phyloP scores from a whole-genome alignment of 2,329 filamentous ascomycete genomes.

The Bertia moriformis region DNA sequence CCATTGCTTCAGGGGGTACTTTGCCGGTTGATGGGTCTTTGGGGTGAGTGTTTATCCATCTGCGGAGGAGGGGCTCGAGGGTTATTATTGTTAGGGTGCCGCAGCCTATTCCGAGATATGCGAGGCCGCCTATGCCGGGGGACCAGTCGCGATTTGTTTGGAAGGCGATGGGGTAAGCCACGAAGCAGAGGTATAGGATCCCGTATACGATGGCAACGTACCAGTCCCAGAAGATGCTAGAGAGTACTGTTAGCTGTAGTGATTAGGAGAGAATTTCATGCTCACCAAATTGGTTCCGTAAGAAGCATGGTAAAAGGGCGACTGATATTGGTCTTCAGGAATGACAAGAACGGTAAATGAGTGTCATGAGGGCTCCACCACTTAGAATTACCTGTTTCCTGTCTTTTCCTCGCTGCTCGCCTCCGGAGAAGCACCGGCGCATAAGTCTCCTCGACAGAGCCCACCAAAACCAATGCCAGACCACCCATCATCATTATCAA shows the following conservation, averaged over 20 bases:
- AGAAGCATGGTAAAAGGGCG: slow-evolving; percentile 65
- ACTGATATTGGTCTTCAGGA: slow-evolving; percentile 63
- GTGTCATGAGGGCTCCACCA: slow-evolving; percentile 75
- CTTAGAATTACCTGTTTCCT: slow-evolving; percentile 54
- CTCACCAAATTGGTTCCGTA: slow-evolving; percentile 69
- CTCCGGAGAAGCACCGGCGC: slow-evolving; percentile 54
- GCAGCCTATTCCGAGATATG: slow-evolving; percentile 54
- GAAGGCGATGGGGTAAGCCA: slow-evolving; percentile 80
- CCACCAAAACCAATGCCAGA: slow-evolving; percentile 40
- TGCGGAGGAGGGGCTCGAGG: slow-evolving; percentile 44
- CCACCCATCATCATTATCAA: slow-evolving; percentile 60
- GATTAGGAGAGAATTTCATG: slow-evolving; percentile 13
- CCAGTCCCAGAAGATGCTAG: slow-evolving; percentile 53
- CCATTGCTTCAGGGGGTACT: slow-evolving; percentile 64
- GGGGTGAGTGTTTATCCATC: slow-evolving; percentile 63
- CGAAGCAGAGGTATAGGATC: slow-evolving; percentile 79
- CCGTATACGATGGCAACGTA: slow-evolving; percentile 68
- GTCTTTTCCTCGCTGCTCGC: slow-evolving; percentile 48
- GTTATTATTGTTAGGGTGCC: slow-evolving; percentile 35
- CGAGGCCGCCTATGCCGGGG: slow-evolving; percentile 57
- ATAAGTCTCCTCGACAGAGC: slow-evolving; percentile 61
- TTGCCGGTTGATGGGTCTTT: slow-evolving; percentile 63
- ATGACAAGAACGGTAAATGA: slow-evolving; percentile 42
- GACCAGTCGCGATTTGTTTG: slow-evolving; percentile 61
- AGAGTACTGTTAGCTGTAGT: too few relatives aligned